These are phyloP conservation scores for Cladosporium austrohemisphaericum DNA, from an alignment of 2,329 filamentous ascomycete genomes.

Conservation along the genomic window DNA sequence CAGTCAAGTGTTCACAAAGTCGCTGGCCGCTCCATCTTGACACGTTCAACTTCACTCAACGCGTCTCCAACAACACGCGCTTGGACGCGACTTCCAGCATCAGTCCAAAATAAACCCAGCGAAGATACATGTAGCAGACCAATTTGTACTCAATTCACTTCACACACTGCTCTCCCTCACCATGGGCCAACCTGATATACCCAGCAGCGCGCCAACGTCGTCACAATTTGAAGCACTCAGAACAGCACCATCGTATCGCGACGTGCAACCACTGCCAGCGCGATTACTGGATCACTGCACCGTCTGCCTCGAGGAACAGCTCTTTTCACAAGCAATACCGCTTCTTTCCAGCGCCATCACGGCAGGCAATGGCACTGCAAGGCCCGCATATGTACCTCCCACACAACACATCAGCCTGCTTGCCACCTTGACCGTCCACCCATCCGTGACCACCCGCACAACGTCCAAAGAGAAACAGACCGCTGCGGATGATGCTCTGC, in stretches of 20 bases:
- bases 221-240: background rate
- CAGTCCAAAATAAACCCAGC: background rate
- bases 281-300: conserved; percentile 64
- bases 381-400: conserved; percentile 62
- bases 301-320: conserved; percentile 71
- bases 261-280: conserved; percentile 47
- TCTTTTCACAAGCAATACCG: conserved; percentile 47
- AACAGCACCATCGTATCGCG: conserved; percentile 17
- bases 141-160: no score
- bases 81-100: no score
- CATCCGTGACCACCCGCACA: conserved; percentile 70
- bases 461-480: conserved; percentile 57
- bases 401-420: conserved; percentile 71
- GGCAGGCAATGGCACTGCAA: conserved; percentile 45
- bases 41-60: no score
- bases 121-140: background rate
- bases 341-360: conserved; percentile 63
- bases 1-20: no score
- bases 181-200: background rate
- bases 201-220: conserved; percentile 2
- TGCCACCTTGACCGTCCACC: conserved; percentile 79
- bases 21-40: no score
- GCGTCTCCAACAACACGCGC: no score
- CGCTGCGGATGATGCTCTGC: conserved; percentile 63
- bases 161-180: no score